These are phyloP conservation scores for Trichoderma atrobrunneum DNA, from an alignment of 2,329 filamentous ascomycete species.

Conservation along the genomic window DNA sequence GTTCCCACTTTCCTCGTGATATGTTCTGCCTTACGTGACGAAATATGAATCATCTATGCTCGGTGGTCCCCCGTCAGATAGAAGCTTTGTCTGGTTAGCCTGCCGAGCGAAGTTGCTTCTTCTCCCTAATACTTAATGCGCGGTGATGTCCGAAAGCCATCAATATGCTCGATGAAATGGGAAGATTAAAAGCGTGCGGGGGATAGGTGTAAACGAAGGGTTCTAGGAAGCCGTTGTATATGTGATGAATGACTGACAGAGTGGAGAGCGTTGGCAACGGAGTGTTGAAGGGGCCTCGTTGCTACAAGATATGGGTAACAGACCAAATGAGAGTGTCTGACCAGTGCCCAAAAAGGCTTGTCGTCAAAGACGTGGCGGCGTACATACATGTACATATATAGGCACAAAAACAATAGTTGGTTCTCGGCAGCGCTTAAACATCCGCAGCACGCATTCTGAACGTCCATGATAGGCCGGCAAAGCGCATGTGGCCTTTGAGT, in stretches of 20 bases:
- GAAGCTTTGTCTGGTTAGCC: background rate
- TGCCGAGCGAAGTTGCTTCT: background rate
- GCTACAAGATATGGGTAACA: background rate
- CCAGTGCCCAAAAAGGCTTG: background rate
- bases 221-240: background rate
- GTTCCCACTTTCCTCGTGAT: background rate
- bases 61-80: background rate
- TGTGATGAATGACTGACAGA: background rate
- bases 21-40: background rate
- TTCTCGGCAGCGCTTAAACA: background rate
- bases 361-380: conserved; percentile 14
- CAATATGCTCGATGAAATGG: no score
- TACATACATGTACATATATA: background rate
- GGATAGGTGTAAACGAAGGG: background rate
- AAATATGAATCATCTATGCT: background rate
- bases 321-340: background rate
- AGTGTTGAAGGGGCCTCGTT: background rate
- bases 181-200: background rate
- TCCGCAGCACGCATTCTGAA: no score
- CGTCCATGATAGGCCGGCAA: background rate
- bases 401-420: background rate
- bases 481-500: background rate
- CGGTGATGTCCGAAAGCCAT: background rate
- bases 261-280: background rate
- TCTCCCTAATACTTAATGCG: background rate